A percentile compares a stretch with the other conserved stretches of the same genome.
Conservation (phyloP, 2,329 filamentous ascomycete genomes). For the Aquanectria penicillioides region DNA sequence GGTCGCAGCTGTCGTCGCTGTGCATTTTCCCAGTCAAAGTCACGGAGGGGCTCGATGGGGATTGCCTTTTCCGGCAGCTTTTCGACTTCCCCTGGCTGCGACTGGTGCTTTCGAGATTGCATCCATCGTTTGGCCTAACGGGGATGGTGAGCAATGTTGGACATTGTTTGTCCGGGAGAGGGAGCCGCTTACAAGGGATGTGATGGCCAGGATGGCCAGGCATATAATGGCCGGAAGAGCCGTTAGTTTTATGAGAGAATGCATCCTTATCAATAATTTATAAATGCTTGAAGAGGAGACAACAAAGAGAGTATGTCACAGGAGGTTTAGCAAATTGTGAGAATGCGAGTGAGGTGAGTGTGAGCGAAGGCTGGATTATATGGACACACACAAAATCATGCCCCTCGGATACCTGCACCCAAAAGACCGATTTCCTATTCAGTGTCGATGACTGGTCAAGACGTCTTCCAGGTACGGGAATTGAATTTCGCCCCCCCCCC, state of each 20-base stretch:
- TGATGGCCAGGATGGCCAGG: constrained; percentile 20
- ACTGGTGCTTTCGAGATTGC: constrained; percentile 20
- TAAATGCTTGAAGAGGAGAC: background rate
- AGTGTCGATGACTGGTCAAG: background rate
- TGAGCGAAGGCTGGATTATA: background rate
- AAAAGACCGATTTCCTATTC: no score
- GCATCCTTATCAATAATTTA: no score
- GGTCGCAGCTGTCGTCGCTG: constrained; percentile 55
- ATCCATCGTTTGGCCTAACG: constrained; percentile 32
- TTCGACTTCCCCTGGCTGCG: background rate
- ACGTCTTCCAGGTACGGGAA: background rate
- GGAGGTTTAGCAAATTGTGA: background rate
- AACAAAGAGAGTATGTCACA: background rate
- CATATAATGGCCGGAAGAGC: constrained; percentile 21
- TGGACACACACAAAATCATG: background rate
- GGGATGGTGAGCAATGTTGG: background rate
- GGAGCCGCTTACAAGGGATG: constrained; percentile 16
- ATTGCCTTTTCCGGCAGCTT: constrained; percentile 5
- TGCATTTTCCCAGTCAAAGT: constrained; percentile 53
- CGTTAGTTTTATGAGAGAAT: constrained; percentile 16
- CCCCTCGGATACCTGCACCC: no score
- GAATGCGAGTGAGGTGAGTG: background rate
- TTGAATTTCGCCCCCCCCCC: constrained; percentile 3
- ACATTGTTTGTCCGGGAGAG: background rate
- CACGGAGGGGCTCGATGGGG: constrained; percentile 36